Conservation (phyloP, 2,329 filamentous ascomycete genomes). For the Fusarium sacchari region DNA sequence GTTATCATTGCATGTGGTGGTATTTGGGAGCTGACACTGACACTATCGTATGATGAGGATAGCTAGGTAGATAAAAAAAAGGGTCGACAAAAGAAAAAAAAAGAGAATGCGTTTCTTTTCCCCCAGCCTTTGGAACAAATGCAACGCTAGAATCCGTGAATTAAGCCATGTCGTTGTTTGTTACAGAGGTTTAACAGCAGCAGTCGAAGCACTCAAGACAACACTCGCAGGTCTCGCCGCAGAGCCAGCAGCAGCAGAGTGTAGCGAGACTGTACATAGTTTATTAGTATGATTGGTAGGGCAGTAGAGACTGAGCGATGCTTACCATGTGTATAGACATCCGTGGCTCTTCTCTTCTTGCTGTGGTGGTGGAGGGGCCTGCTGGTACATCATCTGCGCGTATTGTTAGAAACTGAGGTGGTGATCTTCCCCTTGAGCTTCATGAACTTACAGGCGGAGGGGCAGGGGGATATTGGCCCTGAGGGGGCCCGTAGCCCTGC, state of each 20-base stretch:
- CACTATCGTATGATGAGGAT: background rate
- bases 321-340: slow-evolving; percentile 53
- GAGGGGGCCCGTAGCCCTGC: background rate
- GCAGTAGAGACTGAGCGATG: background rate
- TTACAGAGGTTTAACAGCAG: slow-evolving; percentile 47
- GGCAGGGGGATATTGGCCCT: slow-evolving; percentile 28
- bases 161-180: background rate
- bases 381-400: slow-evolving; percentile 48
- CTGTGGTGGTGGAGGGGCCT: slow-evolving; percentile 47
- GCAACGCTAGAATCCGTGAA: background rate
- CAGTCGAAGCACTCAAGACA: slow-evolving; percentile 55
- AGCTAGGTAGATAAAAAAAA: background rate
- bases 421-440: background rate
- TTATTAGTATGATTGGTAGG: background rate
- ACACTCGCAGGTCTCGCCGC: slow-evolving; percentile 56
- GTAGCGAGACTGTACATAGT: slow-evolving; percentile 51
- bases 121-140: background rate
- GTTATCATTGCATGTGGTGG: slow-evolving; percentile 5
- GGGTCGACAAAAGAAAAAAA: background rate
- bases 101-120: background rate
- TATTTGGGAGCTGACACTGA: slow-evolving; percentile 5
- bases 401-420: slow-evolving; percentile 1
- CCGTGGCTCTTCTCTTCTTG: slow-evolving; percentile 54
- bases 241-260: slow-evolving; percentile 57
- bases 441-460: slow-evolving; percentile 32